Evolutionary conservation across 2,329 filamentous ascomycete genomes (phyloP).

Genomic region (Exophiala sideris): DNA sequence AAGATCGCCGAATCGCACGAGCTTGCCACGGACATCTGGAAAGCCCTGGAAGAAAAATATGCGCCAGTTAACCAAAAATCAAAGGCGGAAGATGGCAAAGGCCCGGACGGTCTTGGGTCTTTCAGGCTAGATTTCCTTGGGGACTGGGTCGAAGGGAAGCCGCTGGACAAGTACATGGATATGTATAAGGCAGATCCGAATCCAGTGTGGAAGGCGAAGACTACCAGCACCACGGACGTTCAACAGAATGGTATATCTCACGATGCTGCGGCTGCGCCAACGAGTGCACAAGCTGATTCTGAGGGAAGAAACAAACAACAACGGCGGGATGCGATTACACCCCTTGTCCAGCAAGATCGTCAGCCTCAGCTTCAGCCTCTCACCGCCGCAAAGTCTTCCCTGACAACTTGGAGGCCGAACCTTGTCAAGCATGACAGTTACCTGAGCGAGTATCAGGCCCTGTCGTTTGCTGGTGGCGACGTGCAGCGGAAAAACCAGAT

Average conservation of each 20-base stretch:
- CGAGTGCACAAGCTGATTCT: background rate
- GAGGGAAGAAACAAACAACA: background rate
- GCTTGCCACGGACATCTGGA: slow-evolving; percentile 24
- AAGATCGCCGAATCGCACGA: slow-evolving; percentile 24
- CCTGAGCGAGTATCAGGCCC: slow-evolving; percentile 13
- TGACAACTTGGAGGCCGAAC: slow-evolving; percentile 6
- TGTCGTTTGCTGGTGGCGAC: slow-evolving; percentile 12
- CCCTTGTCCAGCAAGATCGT: background rate
- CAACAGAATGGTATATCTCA: background rate
- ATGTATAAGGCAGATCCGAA: slow-evolving; percentile 3
- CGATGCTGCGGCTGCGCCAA: background rate
- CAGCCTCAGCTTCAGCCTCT: background rate
- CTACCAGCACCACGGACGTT: background rate
- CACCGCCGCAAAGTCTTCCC: background rate
- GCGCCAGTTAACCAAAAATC: slow-evolving; percentile 11
- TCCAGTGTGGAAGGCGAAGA: background rate
- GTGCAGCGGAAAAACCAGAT: slow-evolving; percentile 19
- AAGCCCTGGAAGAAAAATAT: slow-evolving; percentile 21
- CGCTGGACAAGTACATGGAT: slow-evolving; percentile 19
- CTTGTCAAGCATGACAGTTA: slow-evolving; percentile 16
- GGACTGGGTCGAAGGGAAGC: slow-evolving; percentile 15
- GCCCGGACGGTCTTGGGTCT: background rate
- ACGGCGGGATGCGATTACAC: background rate
- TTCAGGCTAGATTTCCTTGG: slow-evolving; percentile 15
- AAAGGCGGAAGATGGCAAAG: background rate